Conservation (phyloP, 2,329 filamentous ascomycete genomes). For the Talaromyces sp. region DNA sequence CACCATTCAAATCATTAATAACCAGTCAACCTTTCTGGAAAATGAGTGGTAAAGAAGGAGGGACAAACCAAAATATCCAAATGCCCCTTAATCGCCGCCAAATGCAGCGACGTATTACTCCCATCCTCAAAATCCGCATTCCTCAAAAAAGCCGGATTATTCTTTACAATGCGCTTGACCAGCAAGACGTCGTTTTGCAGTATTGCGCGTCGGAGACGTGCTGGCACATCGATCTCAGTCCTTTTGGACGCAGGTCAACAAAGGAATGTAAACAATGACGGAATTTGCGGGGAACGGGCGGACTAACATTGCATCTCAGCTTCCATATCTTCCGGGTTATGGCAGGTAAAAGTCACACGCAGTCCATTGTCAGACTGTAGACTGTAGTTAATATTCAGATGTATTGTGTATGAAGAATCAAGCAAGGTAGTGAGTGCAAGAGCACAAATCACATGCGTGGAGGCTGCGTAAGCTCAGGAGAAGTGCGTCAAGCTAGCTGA, state of each 20-base stretch:
- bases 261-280: constrained; percentile 7
- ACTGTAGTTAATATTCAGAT: neutral
- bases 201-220: constrained; percentile 79
- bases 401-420: neutral
- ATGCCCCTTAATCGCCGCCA: constrained; percentile 72
- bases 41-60: constrained; percentile 22
- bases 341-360: neutral
- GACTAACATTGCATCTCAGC: constrained; percentile 20
- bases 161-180: constrained; percentile 71
- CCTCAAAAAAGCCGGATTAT: constrained; percentile 68
- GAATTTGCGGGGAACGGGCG: constrained; percentile 1
- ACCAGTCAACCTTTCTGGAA: neutral
- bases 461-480: constrained; percentile 9
- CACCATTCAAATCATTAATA: neutral
- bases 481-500: neutral
- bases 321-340: constrained; percentile 16
- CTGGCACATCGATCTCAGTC: constrained; percentile 51
- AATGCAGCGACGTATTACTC: constrained; percentile 80
- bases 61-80: constrained; percentile 59
- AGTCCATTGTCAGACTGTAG: neutral
- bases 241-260: constrained; percentile 16
- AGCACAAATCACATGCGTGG: constrained; percentile 8
- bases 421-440: too few species aligned
- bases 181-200: constrained; percentile 70
- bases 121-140: constrained; percentile 76